Evolutionary conservation across 2,329 filamentous ascomycete genomes (phyloP).

Genomic region (Fusarium subtropicale): DNA sequence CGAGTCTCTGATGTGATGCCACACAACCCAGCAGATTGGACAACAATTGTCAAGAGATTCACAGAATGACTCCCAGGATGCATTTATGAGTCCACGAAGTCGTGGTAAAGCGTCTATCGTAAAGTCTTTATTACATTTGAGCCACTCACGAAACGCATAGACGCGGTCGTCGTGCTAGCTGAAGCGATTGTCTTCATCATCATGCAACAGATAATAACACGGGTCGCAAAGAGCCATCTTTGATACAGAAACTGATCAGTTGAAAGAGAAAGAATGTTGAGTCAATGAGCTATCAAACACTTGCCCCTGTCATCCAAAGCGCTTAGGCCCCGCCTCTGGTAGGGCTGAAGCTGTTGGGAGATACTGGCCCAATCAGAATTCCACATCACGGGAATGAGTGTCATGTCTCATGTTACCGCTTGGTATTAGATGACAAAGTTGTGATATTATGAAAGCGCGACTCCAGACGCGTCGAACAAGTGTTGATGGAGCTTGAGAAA

Average conservation of each 20-base stretch:
- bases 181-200: background rate
- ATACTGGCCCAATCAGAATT: background rate
- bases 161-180: too few species aligned
- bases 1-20: background rate
- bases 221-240: background rate
- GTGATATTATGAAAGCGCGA: background rate
- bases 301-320: background rate
- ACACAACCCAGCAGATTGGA: background rate
- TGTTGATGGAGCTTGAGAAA: background rate
- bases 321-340: background rate
- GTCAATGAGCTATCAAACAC: background rate
- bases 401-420: too few species aligned
- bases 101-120: background rate
- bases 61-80: background rate
- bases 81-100: background rate
- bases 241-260: accelerated
- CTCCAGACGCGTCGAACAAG: accelerated
- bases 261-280: background rate
- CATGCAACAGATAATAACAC: background rate
- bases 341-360: background rate
- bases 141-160: background rate
- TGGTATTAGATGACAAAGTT: accelerated
- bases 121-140: background rate
- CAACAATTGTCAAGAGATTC: background rate
- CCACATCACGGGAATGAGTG: too few species aligned